phyloP scores from a whole-genome alignment of 495 filamentous ascomycete genomes.

The Penicillium mononematosum region DNA sequence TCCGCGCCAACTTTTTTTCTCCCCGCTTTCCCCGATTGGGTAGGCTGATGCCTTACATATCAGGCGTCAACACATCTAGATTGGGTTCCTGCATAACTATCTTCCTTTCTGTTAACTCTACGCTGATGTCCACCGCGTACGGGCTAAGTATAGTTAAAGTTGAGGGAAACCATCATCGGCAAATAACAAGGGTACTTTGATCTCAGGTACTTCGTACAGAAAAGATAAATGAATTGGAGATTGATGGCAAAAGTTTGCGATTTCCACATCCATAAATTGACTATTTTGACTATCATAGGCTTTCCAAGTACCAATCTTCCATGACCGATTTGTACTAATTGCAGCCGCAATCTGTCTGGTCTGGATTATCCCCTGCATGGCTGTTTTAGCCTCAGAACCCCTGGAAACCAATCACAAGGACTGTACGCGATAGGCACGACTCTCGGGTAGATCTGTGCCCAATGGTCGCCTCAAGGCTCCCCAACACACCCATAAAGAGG shows the following conservation, averaged over 20 bases:
- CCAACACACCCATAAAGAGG: background rate
- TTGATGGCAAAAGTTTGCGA: background rate
- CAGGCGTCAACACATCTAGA: slow-evolving; percentile 15
- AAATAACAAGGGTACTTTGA: background rate
- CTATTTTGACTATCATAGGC: background rate
- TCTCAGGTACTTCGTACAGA: background rate
- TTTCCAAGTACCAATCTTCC: background rate
- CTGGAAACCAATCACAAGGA: slow-evolving; percentile 11
- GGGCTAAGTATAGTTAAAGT: background rate
- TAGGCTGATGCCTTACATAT: slow-evolving; percentile 14
- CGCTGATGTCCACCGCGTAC: background rate
- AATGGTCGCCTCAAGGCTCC: background rate
- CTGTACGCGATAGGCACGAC: slow-evolving; percentile 1
- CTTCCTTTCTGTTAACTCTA: background rate
- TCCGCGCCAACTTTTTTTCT: slow-evolving; percentile 44
- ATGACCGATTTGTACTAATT: background rate
- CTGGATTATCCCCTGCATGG: background rate
- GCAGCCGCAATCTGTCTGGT: background rate
- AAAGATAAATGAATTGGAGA: background rate
- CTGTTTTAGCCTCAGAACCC: slow-evolving; percentile 1
- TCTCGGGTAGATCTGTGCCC: slow-evolving; percentile 20
- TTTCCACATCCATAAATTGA: background rate
- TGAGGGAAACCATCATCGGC: background rate
- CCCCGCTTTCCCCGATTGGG: slow-evolving; percentile 37
- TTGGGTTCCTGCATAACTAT: background rate